Evolutionary conservation across 2,329 filamentous ascomycete genomes (phyloP).

Genomic region (Ascochyta koolunga): DNA sequence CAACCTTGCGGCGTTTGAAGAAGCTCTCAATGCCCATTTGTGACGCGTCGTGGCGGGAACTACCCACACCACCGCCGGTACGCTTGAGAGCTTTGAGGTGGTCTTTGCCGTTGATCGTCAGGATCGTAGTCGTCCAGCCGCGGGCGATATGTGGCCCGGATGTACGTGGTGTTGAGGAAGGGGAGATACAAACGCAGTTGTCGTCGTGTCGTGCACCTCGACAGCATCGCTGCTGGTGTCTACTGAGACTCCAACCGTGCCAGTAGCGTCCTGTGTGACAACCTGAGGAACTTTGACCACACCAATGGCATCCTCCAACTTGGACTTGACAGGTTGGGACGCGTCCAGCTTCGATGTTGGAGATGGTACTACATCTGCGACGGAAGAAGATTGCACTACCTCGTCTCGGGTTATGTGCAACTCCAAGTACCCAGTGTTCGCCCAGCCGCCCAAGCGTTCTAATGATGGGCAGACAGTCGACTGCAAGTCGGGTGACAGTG

Average conservation of each 20-base stretch:
- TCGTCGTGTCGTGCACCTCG: not conserved
- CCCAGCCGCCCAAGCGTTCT: slow-evolving; percentile 65
- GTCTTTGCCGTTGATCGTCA: slow-evolving; percentile 69
- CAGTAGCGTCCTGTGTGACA: too few relatives aligned
- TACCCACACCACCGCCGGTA: slow-evolving; percentile 82
- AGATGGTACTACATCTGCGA: not conserved
- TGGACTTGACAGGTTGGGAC: not conserved
- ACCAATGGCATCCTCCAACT: not conserved
- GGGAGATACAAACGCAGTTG: not conserved
- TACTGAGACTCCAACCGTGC: not conserved
- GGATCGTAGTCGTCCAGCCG: slow-evolving; percentile 60
- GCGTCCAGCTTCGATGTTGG: not conserved
- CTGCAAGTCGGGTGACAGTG: slow-evolving; percentile 52
- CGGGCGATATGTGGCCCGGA: slow-evolving; percentile 20
- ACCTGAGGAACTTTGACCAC: not conserved
- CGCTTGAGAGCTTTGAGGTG: slow-evolving; percentile 79
- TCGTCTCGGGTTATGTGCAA: slow-evolving; percentile 41
- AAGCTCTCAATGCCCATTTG: slow-evolving; percentile 80
- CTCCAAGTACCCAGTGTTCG: slow-evolving; percentile 69
- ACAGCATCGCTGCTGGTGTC: too few relatives aligned
- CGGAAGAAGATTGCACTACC: not conserved
- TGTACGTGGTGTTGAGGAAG: not conserved
- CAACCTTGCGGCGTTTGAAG: slow-evolving; percentile 66
- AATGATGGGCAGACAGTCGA: slow-evolving; percentile 50
- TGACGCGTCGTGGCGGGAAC: slow-evolving; percentile 72